Evolutionary conservation across 768 basidiomycete species (phyloP).

Genomic region (Chalciporus pseudorubinellus): DNA sequence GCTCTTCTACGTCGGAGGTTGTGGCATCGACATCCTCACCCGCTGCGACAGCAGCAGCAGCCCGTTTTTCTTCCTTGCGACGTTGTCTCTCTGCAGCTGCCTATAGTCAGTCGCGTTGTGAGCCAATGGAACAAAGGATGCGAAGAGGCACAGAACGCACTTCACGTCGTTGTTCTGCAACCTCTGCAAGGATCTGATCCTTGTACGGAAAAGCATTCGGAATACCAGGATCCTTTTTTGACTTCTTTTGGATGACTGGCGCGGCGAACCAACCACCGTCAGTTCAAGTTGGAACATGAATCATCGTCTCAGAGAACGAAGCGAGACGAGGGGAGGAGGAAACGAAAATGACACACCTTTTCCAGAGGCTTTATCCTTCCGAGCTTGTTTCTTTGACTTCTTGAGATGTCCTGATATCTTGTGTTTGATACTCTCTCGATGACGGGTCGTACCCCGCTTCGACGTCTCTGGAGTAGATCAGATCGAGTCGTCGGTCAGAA

Average conservation of each 20-base stretch:
- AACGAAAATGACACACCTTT: slow-evolving; percentile 55
- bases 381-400: slow-evolving; percentile 71
- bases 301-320: too few relatives aligned
- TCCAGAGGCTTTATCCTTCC: slow-evolving; percentile 77
- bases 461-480: slow-evolving; percentile 65
- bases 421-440: slow-evolving; percentile 68
- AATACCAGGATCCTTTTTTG: slow-evolving; percentile 83
- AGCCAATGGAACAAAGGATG: not conserved
- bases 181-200: slow-evolving; percentile 89
- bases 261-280: slow-evolving; percentile 2
- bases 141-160: slow-evolving; percentile 35
- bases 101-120: too few relatives aligned
- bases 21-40: slow-evolving; percentile 25
- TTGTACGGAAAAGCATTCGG: slow-evolving; percentile 94
- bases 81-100: slow-evolving; percentile 74
- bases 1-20: slow-evolving; percentile 21
- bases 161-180: slow-evolving; percentile 74
- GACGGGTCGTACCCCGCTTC: slow-evolving; percentile 70
- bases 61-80: slow-evolving; percentile 64
- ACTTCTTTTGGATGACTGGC: slow-evolving; percentile 41
- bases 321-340: not conserved
- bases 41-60: slow-evolving; percentile 21
- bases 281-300: too few relatives aligned
- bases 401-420: slow-evolving; percentile 75
- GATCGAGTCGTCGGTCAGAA: not conserved